Conservation (phyloP, 805 yeast species). For the Vanderwaltozyma polyspora region DNA sequence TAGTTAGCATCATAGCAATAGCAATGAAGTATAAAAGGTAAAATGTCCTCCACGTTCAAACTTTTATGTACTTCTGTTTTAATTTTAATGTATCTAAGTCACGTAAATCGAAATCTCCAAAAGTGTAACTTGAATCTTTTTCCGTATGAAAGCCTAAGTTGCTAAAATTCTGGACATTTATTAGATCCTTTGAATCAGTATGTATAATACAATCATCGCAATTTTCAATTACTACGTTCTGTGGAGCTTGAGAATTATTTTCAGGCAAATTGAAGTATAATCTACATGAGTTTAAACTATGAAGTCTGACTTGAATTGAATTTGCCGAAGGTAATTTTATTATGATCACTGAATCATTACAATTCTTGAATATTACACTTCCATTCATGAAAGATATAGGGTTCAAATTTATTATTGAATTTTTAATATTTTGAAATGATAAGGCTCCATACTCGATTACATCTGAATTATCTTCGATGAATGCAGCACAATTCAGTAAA, state of each 20-base stretch:
- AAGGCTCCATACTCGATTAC: slow-evolving; percentile 10
- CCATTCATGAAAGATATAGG: slow-evolving; percentile 15
- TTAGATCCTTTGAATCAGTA: slow-evolving; percentile 4
- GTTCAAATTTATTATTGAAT: slow-evolving; percentile 8
- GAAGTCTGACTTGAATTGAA: slow-evolving; percentile 19
- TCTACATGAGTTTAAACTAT: slow-evolving; percentile 14
- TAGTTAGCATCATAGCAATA: no score
- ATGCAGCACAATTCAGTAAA: background rate
- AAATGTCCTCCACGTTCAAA: no score
- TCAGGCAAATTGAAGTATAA: slow-evolving; percentile 7
- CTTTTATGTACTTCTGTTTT: background rate
- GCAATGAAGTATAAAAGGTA: no score
- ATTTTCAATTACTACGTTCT: slow-evolving; percentile 19
- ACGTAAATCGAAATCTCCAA: background rate
- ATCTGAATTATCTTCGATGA: no score
- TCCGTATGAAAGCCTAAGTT: slow-evolving; percentile 3
- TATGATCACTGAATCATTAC: slow-evolving; percentile 8
- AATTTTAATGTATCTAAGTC: background rate
- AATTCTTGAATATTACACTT: slow-evolving; percentile 16
- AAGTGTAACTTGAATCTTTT: slow-evolving; percentile 1
- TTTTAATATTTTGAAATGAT: slow-evolving; percentile 7
- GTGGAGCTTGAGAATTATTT: slow-evolving; percentile 2
- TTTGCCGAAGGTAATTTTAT: slow-evolving; percentile 7
- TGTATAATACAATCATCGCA: slow-evolving; percentile 16
- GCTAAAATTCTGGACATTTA: slow-evolving; percentile 19